A percentile compares a stretch with the other conserved stretches of the same genome.
Evolutionary conservation across 2,329 filamentous ascomycete genomes (phyloP).

Genomic region (Camillea tinctor): DNA sequence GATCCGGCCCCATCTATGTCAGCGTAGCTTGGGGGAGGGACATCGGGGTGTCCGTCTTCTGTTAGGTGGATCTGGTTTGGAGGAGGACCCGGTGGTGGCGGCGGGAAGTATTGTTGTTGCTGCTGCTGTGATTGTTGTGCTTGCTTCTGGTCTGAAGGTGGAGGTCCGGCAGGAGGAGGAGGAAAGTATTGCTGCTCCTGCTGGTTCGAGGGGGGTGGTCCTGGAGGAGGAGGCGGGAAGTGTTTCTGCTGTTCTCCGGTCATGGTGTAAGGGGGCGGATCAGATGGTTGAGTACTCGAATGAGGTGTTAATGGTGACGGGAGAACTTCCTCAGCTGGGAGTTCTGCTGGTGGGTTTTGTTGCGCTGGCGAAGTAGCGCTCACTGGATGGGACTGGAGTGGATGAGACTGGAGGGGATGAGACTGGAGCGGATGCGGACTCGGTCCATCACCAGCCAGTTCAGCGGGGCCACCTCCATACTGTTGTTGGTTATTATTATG

Average conservation of each 20-base stretch:
- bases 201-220: conserved; percentile 15
- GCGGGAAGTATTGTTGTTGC: background rate
- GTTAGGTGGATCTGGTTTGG: background rate
- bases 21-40: conserved; percentile 17
- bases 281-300: background rate
- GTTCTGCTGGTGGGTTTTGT: background rate
- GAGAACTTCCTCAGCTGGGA: background rate
- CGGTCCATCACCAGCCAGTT: background rate
- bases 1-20: conserved; percentile 6
- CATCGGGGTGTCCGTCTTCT: background rate
- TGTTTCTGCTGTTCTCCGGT: conserved; percentile 7
- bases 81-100: conserved; percentile 2
- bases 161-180: conserved; percentile 14
- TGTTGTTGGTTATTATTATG: too few relatives aligned
- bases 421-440: conserved; percentile 4
- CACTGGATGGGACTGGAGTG: background rate
- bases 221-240: conserved; percentile 18
- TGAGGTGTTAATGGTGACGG: background rate
- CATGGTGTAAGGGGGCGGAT: conserved; percentile 1
- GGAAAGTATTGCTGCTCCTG: conserved; percentile 14
- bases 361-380: background rate
- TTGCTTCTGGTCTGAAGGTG: conserved; percentile 4
- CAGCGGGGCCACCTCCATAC: background rate
- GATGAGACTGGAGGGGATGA: conserved; percentile 4
- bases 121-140: too few relatives aligned